Conservation (phyloP, 768 basidiomycete genomes). For the Hemileccinum rubropunctum region DNA sequence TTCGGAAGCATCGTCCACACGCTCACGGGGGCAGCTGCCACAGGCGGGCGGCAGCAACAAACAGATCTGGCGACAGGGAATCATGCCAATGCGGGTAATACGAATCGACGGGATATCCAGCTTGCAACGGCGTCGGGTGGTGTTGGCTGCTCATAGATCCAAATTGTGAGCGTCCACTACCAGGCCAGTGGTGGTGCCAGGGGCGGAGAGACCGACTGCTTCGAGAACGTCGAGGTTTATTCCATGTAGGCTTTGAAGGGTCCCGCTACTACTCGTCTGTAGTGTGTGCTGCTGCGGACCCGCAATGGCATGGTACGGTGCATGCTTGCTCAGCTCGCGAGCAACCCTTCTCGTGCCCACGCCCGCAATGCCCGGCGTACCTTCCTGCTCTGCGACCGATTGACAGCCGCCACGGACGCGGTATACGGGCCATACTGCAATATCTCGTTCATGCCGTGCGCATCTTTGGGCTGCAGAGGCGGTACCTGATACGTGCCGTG, state of each 20-base stretch:
- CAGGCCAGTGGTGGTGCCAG: too few species aligned
- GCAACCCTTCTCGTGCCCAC: constrained; percentile 33
- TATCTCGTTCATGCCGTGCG: constrained; percentile 53
- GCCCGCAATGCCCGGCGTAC: constrained; percentile 39
- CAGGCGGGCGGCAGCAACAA: constrained; percentile 24
- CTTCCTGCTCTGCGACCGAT: constrained; percentile 23
- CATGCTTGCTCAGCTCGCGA: constrained; percentile 26
- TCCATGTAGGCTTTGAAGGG: constrained; percentile 19
- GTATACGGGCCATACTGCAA: constrained; percentile 37
- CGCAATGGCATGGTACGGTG: constrained; percentile 41
- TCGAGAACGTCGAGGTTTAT: constrained; percentile 28
- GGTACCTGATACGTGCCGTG: constrained; percentile 60
- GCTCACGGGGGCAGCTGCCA: neutral
- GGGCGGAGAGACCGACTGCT: constrained; percentile 24
- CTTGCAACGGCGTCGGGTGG: constrained; percentile 4
- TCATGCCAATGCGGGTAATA: too few species aligned
- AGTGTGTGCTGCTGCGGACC: constrained; percentile 29
- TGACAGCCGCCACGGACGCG: constrained; percentile 19
- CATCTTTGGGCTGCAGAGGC: constrained; percentile 36
- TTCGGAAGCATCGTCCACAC: constrained; percentile 14
- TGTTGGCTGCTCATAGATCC: constrained; percentile 22
- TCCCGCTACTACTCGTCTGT: constrained; percentile 10
- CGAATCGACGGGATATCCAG: too few species aligned
- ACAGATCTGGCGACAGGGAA: too few species aligned
- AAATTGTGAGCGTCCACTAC: constrained; percentile 20